Conservation (phyloP, 805 yeast genomes). For the Grigorovia humatica region DNA sequence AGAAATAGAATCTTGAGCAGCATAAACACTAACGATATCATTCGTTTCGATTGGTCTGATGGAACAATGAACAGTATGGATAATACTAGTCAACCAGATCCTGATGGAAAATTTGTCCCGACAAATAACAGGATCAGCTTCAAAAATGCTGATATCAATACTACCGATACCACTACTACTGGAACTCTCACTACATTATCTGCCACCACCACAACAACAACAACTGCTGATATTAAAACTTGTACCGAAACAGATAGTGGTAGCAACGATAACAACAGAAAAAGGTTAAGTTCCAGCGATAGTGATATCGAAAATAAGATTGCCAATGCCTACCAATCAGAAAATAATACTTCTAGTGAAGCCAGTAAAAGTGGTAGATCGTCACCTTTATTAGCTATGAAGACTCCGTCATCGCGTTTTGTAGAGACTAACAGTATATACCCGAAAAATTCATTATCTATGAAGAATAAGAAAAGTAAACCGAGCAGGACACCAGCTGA, state of each 20-base stretch:
- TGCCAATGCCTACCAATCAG: background rate
- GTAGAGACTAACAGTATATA: slow-evolving; percentile 17
- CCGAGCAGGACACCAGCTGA: background rate
- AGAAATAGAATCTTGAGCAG: slow-evolving; percentile 3
- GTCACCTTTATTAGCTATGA: background rate
- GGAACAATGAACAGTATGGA: too few species aligned
- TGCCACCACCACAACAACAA: background rate
- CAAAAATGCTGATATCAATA: background rate
- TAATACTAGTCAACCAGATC: too few species aligned
- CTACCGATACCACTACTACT: background rate
- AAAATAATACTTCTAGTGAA: background rate
- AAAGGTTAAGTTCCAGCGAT: background rate
- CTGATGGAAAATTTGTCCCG: too few species aligned
- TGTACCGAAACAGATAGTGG: background rate
- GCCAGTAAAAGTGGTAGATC: background rate
- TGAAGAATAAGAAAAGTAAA: slow-evolving; percentile 6
- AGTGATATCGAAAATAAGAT: background rate
- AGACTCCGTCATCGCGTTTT: background rate
- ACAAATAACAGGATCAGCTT: too few species aligned
- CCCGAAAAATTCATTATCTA: slow-evolving; percentile 21
- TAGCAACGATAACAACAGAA: background rate
- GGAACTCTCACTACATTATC: background rate
- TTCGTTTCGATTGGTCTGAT: too few species aligned
- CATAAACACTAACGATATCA: background rate
- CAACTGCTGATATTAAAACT: background rate